Evolutionary conservation across 1,284 basidiomycete genomes (phyloP).

Genomic region (Naganishia sp.): DNA sequence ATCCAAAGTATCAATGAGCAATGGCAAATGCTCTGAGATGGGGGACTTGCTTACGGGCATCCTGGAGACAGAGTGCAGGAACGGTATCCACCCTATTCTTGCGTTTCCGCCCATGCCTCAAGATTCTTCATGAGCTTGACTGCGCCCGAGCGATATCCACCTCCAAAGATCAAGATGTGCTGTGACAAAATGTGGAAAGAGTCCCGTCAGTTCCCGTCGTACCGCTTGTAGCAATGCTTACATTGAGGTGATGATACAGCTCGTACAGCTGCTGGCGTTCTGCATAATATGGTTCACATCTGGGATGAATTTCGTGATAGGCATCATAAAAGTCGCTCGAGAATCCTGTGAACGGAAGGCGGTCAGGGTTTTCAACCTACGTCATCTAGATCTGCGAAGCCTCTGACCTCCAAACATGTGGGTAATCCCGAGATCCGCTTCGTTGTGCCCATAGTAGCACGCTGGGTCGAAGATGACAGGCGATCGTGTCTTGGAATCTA

Average conservation of each 20-base stretch:
- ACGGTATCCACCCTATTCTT: slow-evolving; percentile 5
- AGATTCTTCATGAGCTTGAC: slow-evolving; percentile 47
- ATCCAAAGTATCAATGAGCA: no score
- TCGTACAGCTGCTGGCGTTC: slow-evolving; percentile 73
- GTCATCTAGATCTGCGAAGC: not conserved
- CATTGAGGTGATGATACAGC: slow-evolving; percentile 82
- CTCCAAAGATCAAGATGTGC: slow-evolving; percentile 53
- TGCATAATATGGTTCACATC: slow-evolving; percentile 71
- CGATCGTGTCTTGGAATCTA: slow-evolving; percentile 59
- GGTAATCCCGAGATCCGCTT: slow-evolving; percentile 80
- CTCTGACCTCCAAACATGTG: slow-evolving; percentile 71
- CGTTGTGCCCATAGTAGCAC: slow-evolving; percentile 79
- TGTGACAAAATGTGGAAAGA: slow-evolving; percentile 23
- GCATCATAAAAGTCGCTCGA: slow-evolving; percentile 67
- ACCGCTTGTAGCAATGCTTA: slow-evolving; percentile 33
- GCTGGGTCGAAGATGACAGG: slow-evolving; percentile 81
- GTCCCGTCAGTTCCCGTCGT: not conserved
- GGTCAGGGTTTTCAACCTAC: not conserved
- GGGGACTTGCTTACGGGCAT: no score
- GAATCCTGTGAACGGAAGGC: slow-evolving; percentile 57
- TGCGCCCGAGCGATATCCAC: slow-evolving; percentile 43
- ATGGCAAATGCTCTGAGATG: no score
- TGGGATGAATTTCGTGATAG: slow-evolving; percentile 71
- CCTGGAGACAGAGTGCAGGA: no score
- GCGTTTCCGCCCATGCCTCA: slow-evolving; percentile 41